These are phyloP conservation scores for Helicostylum pulchrum DNA, from an alignment of 192 early-diverging fungal species.

Conservation along the genomic window DNA sequence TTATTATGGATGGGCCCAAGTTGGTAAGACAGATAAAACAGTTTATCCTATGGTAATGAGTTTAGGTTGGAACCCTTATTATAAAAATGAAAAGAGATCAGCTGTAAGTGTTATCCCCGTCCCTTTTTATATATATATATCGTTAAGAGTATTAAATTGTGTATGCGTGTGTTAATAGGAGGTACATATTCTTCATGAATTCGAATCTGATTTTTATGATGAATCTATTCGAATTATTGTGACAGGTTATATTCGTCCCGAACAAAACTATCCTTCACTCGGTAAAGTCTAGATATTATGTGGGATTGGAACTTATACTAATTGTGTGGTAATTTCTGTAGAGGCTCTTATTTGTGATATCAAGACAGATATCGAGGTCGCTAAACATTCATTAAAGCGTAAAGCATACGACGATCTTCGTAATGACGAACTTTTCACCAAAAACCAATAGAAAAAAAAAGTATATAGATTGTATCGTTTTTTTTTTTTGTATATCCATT, in stretches of 20 bases:
- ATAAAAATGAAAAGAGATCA: conserved; percentile 93
- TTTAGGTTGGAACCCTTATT: conserved; percentile 98
- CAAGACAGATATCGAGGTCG: conserved; percentile 81
- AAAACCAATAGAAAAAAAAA: conserved; percentile 9
- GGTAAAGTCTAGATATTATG: conserved; percentile 46
- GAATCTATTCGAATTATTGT: conserved; percentile 82
- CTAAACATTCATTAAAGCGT: conserved; percentile 63
- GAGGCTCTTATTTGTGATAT: conserved; percentile 92
- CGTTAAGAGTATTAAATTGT: not conserved
- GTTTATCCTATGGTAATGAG: conserved; percentile 98
- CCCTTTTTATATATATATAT: no score
- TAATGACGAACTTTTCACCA: conserved; percentile 37
- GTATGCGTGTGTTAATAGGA: conserved; percentile 49
- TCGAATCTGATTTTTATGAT: conserved; percentile 88
- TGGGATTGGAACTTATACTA: no score
- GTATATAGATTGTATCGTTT: not conserved
- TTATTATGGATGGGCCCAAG: conserved; percentile 91
- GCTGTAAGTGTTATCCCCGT: conserved; percentile 52
- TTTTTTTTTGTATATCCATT: no score
- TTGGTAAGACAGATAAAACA: conserved; percentile 47
- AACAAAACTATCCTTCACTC: conserved; percentile 82
- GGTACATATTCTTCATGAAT: conserved; percentile 93
- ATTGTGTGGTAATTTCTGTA: conserved; percentile 19
- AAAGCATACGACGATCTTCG: conserved; percentile 53
- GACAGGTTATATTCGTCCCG: conserved; percentile 83